Evolutionary conservation across 1,139 yeast genomes (phyloP), one percentile per base, ranked within the genome.

Genomic region (Arxiozyma heterogenica): DNA sequence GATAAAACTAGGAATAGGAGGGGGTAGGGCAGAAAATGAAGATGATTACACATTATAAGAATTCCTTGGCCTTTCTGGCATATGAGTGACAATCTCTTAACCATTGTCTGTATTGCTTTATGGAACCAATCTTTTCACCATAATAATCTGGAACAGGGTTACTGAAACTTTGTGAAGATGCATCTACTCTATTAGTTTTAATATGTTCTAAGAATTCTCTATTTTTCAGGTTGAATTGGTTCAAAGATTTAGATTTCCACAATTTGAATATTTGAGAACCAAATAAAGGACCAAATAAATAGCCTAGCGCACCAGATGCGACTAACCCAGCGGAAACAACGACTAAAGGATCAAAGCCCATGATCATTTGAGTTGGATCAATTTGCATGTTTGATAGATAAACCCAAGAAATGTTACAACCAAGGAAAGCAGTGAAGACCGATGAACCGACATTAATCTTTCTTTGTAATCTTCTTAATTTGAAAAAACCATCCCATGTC

Each of bases 61-160:
- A 90, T 66, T 86, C 93, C 70, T 82, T 81, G 22, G 91, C 79
- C 75, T 89, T 90, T 75, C 94, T 83, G 67, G 84, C 82, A 75
- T 85, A 93, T 30, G 95, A 93, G 66, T 88, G 85, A 64, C 96
- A 88, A 70, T 93, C 98, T 65, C 98, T 82, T 64, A 93, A 78
- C 98, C 98, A 93, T 69, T 88, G 94, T 71, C 90, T 85, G 72
- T 93, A 93, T 61, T 83, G 93, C 64, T 82, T 81, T 67, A 91
- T 73, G 47, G 95, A 85, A 56, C 90, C 89, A 59, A 93, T 91
- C 71, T 88, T 87, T 73, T 93, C 98, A 41, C 98, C 98, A 67
- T 93, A 93, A 73, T 90, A 94, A 70, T 93, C 98, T 21, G 98
- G 97, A 47, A 93, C 95, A 12, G 98, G 98, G 71, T 93, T 93